These are phyloP conservation scores for Exobasidium cylindrosporum DNA, from an alignment of 1,284 basidiomycete genomes.

Conservation along the genomic window DNA sequence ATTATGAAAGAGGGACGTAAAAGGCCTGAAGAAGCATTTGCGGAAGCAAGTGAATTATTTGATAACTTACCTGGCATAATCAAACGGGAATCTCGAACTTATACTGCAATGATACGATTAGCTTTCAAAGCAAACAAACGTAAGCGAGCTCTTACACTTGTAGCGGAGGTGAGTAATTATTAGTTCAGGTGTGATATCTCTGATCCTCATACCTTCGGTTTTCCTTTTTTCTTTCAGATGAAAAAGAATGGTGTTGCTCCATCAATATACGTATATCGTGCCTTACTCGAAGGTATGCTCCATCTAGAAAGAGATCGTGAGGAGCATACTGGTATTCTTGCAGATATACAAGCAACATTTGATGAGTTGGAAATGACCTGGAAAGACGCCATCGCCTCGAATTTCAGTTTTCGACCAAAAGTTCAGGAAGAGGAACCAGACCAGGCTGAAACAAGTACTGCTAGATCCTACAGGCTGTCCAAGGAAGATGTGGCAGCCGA, in stretches of 20 bases:
- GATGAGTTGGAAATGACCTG: background rate
- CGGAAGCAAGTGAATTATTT: background rate
- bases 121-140: background rate
- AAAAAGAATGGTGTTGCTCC: slow-evolving; percentile 13
- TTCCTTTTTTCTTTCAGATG: too few relatives aligned
- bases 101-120: background rate
- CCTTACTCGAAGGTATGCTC: background rate
- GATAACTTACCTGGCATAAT: background rate
- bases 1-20: background rate
- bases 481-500: background rate
- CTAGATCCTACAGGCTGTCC: background rate
- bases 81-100: background rate
- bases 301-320: background rate
- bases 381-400: background rate
- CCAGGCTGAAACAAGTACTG: background rate
- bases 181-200: too few relatives aligned
- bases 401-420: background rate
- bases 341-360: background rate
- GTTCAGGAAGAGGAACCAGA: background rate
- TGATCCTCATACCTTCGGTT: too few relatives aligned
- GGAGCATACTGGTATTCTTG: background rate
- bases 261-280: background rate
- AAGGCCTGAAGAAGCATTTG: background rate
- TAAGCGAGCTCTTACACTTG: background rate
- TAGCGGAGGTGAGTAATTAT: background rate